Evolutionary conservation across 352 stramenopile genomes (phyloP).

Genomic region (Thraustochytrium sp.): DNA sequence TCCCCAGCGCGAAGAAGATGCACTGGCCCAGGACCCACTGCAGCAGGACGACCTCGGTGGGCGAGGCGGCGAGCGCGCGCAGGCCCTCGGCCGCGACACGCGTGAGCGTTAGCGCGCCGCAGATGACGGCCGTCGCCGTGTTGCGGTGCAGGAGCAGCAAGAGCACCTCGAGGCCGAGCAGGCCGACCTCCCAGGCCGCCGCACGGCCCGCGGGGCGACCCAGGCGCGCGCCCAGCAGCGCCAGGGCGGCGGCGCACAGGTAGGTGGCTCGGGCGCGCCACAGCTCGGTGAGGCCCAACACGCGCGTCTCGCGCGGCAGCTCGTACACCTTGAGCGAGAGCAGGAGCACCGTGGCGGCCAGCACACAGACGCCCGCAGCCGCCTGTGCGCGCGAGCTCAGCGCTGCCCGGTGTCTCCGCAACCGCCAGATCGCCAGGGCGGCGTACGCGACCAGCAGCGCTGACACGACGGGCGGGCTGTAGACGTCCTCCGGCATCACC

Average conservation of each 20-base stretch:
- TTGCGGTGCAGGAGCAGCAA: conserved; percentile 15
- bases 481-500: conserved; percentile 17
- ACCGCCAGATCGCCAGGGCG: not conserved
- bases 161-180: not conserved
- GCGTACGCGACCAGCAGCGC: not conserved
- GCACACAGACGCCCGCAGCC: not conserved
- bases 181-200: not conserved
- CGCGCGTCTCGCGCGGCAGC: not conserved
- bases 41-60: not conserved
- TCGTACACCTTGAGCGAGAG: not conserved
- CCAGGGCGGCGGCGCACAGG: not conserved
- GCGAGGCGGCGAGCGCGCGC: not conserved
- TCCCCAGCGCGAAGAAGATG: conserved; percentile 73
- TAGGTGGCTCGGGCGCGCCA: not conserved
- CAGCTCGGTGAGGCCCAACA: not conserved
- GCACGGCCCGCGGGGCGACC: not conserved
- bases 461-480: not conserved
- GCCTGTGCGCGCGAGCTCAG: not conserved
- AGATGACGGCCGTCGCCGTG: not conserved
- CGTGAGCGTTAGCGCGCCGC: not conserved
- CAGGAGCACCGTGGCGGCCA: not conserved
- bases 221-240: not conserved
- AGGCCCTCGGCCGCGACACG: not conserved
- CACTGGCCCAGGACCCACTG: conserved; percentile 55
- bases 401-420: not conserved